These are phyloP conservation scores for Paraphoma sp. DNA, from an alignment of 2,329 filamentous ascomycete genomes.

Conservation along the genomic window DNA sequence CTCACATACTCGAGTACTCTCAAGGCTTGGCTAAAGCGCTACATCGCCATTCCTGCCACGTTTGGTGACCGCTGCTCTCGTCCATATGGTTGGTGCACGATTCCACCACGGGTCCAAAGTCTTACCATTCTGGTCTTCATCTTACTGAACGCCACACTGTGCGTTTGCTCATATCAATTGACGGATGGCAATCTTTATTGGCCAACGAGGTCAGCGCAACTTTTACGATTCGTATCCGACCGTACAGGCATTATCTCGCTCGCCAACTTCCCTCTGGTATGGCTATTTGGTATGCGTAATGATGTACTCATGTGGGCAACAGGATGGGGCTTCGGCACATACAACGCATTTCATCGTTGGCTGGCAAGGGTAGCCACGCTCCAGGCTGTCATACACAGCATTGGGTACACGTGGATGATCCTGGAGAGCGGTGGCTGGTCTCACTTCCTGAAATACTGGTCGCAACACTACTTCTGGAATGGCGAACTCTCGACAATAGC, in stretches of 20 bases:
- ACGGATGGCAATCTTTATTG: slow-evolving; percentile 57
- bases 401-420: slow-evolving; percentile 63
- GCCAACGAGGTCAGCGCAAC: slow-evolving; percentile 44
- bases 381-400: slow-evolving; percentile 68
- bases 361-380: slow-evolving; percentile 67
- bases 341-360: slow-evolving; percentile 72
- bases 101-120: slow-evolving; percentile 57
- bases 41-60: slow-evolving; percentile 54
- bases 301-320: slow-evolving; percentile 71
- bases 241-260: slow-evolving; percentile 70
- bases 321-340: slow-evolving; percentile 72
- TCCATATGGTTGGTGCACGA: slow-evolving; percentile 52
- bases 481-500: slow-evolving; percentile 53
- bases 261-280: slow-evolving; percentile 68
- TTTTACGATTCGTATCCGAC: slow-evolving; percentile 65
- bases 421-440: slow-evolving; percentile 47
- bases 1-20: slow-evolving; percentile 4
- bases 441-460: slow-evolving; percentile 47
- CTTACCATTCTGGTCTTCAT: slow-evolving; percentile 55
- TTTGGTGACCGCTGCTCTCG: slow-evolving; percentile 52
- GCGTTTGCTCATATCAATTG: slow-evolving; percentile 53
- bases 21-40: slow-evolving; percentile 27
- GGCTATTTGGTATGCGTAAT: slow-evolving; percentile 72
- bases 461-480: slow-evolving; percentile 58
- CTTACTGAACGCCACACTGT: slow-evolving; percentile 53